Conservation (phyloP, 2,329 filamentous ascomycete genomes). For the Botrytis tulipae region DNA sequence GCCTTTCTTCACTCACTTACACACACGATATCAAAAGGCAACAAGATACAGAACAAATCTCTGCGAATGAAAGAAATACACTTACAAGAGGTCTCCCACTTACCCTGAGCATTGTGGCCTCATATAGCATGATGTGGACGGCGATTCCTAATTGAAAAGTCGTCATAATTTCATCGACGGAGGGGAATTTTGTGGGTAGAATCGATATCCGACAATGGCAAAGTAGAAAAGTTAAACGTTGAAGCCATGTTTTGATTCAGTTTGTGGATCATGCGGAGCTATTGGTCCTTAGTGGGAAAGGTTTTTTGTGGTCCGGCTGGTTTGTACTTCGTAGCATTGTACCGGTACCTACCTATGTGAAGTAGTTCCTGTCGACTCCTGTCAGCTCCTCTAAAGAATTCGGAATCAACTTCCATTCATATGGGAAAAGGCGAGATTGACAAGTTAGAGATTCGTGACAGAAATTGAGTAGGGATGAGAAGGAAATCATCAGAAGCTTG, state of each 20-base stretch:
- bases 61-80: background rate
- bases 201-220: background rate
- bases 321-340: background rate
- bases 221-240: background rate
- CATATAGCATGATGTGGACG: background rate
- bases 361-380: background rate
- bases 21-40: background rate
- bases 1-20: background rate
- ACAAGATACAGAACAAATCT: background rate
- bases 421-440: background rate
- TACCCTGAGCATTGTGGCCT: background rate
- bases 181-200: constrained; percentile 2
- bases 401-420: background rate
- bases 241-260: background rate
- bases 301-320: background rate
- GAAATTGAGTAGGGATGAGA: background rate
- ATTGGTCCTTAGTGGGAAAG: constrained; percentile 4
- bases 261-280: constrained; percentile 9
- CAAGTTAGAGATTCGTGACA: background rate
- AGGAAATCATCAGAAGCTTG: background rate
- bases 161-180: background rate
- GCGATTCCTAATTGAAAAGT: background rate
- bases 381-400: background rate
- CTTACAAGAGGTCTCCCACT: background rate
- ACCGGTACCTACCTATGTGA: background rate